A percentile compares a stretch with the other conserved stretches of the same genome.
phyloP scores from a whole-genome alignment of 1,139 yeast species.

The Geotrichum macrosporum region DNA sequence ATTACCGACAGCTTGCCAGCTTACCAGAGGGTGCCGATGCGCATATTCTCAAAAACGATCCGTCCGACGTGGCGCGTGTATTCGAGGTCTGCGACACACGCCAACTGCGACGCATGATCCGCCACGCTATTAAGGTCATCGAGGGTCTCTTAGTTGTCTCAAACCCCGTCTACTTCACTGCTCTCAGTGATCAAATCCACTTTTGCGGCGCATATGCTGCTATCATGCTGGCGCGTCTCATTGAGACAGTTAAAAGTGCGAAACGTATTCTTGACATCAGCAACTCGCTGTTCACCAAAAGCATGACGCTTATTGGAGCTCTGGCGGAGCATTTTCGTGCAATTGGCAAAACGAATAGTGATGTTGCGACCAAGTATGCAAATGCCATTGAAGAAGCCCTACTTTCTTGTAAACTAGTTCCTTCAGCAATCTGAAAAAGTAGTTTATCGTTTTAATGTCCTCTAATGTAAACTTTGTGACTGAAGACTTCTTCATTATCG shows the following conservation, averaged over 20 bases:
- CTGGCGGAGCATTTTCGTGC: conserved; percentile 13
- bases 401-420: conserved; percentile 13
- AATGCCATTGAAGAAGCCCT: conserved; percentile 24
- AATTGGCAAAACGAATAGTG: conserved; percentile 20
- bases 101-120: conserved; percentile 29
- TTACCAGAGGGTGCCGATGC: conserved; percentile 4
- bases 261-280: conserved; percentile 16
- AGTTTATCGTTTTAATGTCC: conserved; percentile 12
- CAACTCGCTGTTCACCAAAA: conserved; percentile 15
- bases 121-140: conserved; percentile 46
- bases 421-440: conserved; percentile 8
- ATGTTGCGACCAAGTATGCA: conserved; percentile 29
- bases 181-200: conserved; percentile 64
- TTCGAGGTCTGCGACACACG: conserved; percentile 19
- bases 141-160: conserved; percentile 43
- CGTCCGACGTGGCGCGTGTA: conserved; percentile 19
- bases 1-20: conserved; percentile 23
- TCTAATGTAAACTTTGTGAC: conserved; percentile 27
- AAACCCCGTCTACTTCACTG: conserved; percentile 62
- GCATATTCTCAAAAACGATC: conserved; percentile 3
- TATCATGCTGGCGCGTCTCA: conserved; percentile 42
- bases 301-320: conserved; percentile 8
- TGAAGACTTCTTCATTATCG: conserved; percentile 37
- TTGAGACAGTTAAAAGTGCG: conserved; percentile 22
- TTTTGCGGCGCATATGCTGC: conserved; percentile 53